phyloP scores from a whole-genome alignment of 106 monocot genomes.

The Dendrobium nobile region DNA sequence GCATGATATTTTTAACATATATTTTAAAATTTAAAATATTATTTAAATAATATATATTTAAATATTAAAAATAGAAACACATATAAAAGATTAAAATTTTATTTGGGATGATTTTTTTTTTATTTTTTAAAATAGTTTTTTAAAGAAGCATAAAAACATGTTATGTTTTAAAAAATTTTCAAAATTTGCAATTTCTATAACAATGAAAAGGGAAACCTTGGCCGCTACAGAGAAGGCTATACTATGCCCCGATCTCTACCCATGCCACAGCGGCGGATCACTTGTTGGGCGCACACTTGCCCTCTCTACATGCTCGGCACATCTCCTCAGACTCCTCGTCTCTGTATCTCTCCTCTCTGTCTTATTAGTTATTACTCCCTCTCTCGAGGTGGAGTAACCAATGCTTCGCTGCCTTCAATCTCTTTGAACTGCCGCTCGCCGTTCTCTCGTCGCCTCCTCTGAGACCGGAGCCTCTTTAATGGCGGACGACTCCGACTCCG shows the following conservation, averaged over 20 bases:
- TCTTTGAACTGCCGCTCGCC: not conserved
- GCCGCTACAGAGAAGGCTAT: not conserved
- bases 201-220: too few species aligned
- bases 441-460: not conserved
- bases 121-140: too few species aligned
- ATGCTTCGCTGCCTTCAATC: not conserved
- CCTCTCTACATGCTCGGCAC: not conserved
- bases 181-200: too few species aligned
- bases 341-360: not conserved
- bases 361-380: not conserved
- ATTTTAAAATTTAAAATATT: too few species aligned
- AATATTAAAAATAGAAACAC: too few species aligned
- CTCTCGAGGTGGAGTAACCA: not conserved
- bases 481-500: not conserved
- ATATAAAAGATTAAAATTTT: too few species aligned
- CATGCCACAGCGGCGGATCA: not conserved
- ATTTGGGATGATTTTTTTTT: too few species aligned
- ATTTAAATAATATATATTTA: too few species aligned
- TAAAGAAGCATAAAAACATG: too few species aligned
- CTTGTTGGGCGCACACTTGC: not conserved
- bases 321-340: not conserved
- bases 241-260: not conserved
- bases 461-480: not conserved
- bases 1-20: too few species aligned
- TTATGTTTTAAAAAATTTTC: too few species aligned